Evolutionary conservation across 768 basidiomycete species (phyloP).

Genomic region (Russula vinacea): DNA sequence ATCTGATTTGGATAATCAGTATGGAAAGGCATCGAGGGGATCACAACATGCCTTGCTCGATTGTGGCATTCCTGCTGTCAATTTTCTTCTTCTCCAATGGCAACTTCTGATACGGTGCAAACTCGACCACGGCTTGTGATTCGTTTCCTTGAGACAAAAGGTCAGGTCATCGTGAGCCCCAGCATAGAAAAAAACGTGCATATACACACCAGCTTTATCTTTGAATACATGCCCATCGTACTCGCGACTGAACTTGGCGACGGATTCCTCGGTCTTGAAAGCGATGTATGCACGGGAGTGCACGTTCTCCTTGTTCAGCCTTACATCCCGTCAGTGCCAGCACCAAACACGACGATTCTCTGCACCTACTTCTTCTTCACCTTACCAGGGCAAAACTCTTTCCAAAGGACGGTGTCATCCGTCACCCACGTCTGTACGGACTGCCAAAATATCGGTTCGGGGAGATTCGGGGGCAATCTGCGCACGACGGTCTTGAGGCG

Average conservation of each 20-base stretch:
- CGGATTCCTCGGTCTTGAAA: constrained; percentile 71
- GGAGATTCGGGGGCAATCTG: constrained; percentile 85
- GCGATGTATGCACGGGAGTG: constrained; percentile 89
- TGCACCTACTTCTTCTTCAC: constrained; percentile 58
- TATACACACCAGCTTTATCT: constrained; percentile 77
- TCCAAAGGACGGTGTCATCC: constrained; percentile 69
- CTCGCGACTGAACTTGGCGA: constrained; percentile 72
- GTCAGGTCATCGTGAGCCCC: background rate
- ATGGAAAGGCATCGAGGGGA: constrained; percentile 2
- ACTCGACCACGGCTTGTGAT: constrained; percentile 87
- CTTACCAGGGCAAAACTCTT: constrained; percentile 64
- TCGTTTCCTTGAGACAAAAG: constrained; percentile 62
- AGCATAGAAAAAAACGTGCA: background rate
- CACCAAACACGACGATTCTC: background rate
- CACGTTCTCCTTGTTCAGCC: constrained; percentile 79
- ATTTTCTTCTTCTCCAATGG: constrained; percentile 71
- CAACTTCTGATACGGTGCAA: constrained; percentile 86
- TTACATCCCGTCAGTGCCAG: constrained; percentile 33
- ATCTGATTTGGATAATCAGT: constrained; percentile 44
- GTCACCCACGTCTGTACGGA: constrained; percentile 82
- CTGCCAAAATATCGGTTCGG: constrained; percentile 92
- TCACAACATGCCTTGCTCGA: constrained; percentile 69
- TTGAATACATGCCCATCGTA: constrained; percentile 92
- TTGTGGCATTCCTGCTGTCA: constrained; percentile 80
- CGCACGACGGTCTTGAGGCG: constrained; percentile 86